Evolutionary conservation across 768 basidiomycete genomes (phyloP).

Genomic region (Tulasnella sp.): DNA sequence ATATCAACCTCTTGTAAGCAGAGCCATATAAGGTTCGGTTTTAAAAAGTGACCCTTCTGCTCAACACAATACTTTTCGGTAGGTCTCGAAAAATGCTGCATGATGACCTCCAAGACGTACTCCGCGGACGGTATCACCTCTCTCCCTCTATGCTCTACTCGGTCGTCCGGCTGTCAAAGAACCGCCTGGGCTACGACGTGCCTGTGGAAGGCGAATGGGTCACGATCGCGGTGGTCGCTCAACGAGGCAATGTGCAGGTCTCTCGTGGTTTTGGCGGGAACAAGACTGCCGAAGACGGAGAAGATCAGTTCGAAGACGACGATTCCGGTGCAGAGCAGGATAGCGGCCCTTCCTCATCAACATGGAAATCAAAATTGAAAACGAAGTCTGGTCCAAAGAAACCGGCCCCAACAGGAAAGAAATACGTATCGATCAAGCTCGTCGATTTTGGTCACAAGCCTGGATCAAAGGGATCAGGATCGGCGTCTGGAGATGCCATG

Average conservation of each 20-base stretch:
- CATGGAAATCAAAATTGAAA: constrained; percentile 13
- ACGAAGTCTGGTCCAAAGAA: constrained; percentile 1
- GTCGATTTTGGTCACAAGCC: constrained; percentile 52
- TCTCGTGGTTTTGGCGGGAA: constrained; percentile 37
- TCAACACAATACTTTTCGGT: constrained; percentile 11
- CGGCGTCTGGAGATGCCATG: constrained; percentile 67
- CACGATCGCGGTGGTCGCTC: constrained; percentile 90
- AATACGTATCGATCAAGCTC: constrained; percentile 77
- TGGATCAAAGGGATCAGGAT: constrained; percentile 34
- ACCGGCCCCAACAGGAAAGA: constrained; percentile 42
- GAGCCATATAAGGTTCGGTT: neutral
- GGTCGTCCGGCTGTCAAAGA: constrained; percentile 58
- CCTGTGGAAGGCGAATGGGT: constrained; percentile 91
- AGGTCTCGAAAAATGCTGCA: constrained; percentile 68
- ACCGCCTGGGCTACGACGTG: constrained; percentile 79
- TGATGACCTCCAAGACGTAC: constrained; percentile 65
- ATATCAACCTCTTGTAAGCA: constrained; percentile 70
- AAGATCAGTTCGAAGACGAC: constrained; percentile 24
- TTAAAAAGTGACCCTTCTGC: constrained; percentile 7
- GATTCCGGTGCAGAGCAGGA: neutral
- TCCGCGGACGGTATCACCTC: constrained; percentile 75
- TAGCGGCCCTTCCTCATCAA: constrained; percentile 5
- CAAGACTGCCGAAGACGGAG: constrained; percentile 26
- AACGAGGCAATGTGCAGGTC: constrained; percentile 68
- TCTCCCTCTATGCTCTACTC: constrained; percentile 87